Percentiles rank a stretch among this genome's conserved stretches.
These are phyloP conservation scores for Lepiota brunneoincarnata DNA, from an alignment of 768 basidiomycete species.

Conservation along the genomic window DNA sequence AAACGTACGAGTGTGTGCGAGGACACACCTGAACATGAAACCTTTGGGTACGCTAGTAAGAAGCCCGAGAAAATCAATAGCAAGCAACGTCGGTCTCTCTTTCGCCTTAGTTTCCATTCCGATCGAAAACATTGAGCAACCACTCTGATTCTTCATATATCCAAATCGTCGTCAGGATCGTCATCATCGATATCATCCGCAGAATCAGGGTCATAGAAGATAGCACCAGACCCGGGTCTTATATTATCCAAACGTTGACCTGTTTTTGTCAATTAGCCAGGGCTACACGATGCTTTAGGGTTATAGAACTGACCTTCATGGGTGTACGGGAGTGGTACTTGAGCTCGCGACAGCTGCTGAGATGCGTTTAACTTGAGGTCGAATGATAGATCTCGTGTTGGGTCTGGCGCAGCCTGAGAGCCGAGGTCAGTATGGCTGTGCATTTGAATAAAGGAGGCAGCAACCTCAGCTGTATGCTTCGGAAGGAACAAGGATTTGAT, in stretches of 20 bases:
- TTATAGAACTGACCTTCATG: conserved; percentile 63
- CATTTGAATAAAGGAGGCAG: neutral
- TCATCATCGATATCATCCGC: conserved; percentile 95
- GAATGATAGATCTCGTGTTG: conserved; percentile 75
- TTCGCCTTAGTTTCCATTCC: neutral
- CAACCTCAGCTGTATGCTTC: conserved; percentile 32
- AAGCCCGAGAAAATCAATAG: neutral
- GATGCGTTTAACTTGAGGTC: conserved; percentile 82
- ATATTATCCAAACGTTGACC: conserved; percentile 30
- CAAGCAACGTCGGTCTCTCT: conserved; percentile 3
- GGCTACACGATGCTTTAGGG: neutral
- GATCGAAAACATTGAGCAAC: neutral
- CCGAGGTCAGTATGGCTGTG: neutral
- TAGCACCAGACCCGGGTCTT: conserved; percentile 38
- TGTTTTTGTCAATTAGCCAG: conserved; percentile 16
- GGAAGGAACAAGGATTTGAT: conserved; percentile 48
- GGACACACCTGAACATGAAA: neutral
- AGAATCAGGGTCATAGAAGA: conserved; percentile 89
- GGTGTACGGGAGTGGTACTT: conserved; percentile 87
- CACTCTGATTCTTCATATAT: conserved; percentile 47
- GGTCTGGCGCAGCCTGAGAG: conserved; percentile 40
- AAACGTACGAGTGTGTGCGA: neutral
- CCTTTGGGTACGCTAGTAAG: neutral
- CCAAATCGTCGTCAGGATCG: conserved; percentile 93
- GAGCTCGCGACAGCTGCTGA: conserved; percentile 76